Base-by-base conservation (phyloP, 768 basidiomycete genomes). In the Amylocystis lapponica region DNA sequence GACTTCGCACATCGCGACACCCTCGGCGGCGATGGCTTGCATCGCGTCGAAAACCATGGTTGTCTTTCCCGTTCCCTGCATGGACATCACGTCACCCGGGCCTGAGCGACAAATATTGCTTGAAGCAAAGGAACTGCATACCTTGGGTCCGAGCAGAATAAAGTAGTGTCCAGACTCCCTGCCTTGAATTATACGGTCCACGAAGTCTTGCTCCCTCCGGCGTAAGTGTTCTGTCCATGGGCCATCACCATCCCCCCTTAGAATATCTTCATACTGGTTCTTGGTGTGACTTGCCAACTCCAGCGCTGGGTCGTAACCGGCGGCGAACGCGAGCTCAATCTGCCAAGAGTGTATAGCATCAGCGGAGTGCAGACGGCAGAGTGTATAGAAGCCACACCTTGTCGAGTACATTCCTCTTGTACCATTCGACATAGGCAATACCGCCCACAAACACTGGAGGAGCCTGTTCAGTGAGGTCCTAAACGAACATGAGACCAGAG, bases 1-100 rank as follows among this genome's bases (percentile, higher is more conserved):
- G 12, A 84, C 89, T 58, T 88, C 86, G 55, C 81, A 83, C 67
- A 89, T 74, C 8, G 83, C 77, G 21, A 86, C 76, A 29, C 86
- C 77, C 29, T 80, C 76, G 4, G 88, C 90, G 41, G 80, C 67
- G 50, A 80, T 81, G 4, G 73, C 69, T 17, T 76, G 64, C 86
- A 93, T 91, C 2, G 85, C 75, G 43, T 92, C 83, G 41, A 92
- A 70, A 43, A 92, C 78, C 86, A 87, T 83, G 1, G 85, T 85
- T 11, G 82, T 81, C 66, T 91, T 88, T 5, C 86, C 85, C 14
- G 81, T 78, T n/a, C 89, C 85, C 79, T 84, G 41, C 2, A 43
- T 29, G 39, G 27, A 23, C 46, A 34, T 38, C 13, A 46, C 32
- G 17, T 41, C 44, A 35, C 8, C 32, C 43, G n/a, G n/a, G n/a